A percentile compares a stretch with the other conserved stretches of the same genome.
These are phyloP conservation scores for Coix lacrymajobi DNA, from an alignment of 176 grass and related monocot species.

Conservation along the genomic window DNA sequence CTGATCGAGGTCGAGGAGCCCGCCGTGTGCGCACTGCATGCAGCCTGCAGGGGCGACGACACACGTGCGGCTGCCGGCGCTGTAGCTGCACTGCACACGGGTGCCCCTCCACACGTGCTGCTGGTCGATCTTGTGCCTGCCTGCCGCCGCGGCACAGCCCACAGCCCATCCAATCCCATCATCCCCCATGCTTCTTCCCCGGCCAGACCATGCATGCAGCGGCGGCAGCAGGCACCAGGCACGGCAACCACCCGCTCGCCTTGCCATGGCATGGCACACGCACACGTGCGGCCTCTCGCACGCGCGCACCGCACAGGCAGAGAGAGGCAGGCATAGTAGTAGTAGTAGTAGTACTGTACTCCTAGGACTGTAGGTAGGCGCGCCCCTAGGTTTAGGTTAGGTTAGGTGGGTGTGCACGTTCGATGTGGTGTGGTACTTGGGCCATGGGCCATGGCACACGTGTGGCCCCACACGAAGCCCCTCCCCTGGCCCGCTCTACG, in stretches of 20 bases:
- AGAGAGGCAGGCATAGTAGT: no score
- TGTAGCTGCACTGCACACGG: not conserved
- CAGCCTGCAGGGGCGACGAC: not conserved
- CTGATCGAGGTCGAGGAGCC: no score
- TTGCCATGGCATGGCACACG: not conserved
- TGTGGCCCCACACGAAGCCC: slow-evolving; percentile 29
- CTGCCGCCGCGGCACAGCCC: no score
- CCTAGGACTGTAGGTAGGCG: not conserved
- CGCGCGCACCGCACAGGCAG: no score
- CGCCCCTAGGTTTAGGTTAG: no score
- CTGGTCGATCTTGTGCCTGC: not conserved
- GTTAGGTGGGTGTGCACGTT: no score
- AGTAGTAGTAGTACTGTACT: not conserved
- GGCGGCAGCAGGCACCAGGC: not conserved
- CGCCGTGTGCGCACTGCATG: no score
- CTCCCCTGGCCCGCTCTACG: not conserved
- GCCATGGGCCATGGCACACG: slow-evolving; percentile 18
- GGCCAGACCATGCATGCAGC: not conserved
- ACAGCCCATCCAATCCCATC: no score
- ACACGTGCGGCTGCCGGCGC: not conserved
- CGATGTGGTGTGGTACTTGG: no score
- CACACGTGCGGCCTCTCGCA: not conserved
- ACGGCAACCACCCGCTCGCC: not conserved
- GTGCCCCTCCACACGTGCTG: not conserved
- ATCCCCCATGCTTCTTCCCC: not conserved